phyloP scores from a whole-genome alignment of 164 flowering plant genomes.

The Chimonanthus salicifolius region DNA sequence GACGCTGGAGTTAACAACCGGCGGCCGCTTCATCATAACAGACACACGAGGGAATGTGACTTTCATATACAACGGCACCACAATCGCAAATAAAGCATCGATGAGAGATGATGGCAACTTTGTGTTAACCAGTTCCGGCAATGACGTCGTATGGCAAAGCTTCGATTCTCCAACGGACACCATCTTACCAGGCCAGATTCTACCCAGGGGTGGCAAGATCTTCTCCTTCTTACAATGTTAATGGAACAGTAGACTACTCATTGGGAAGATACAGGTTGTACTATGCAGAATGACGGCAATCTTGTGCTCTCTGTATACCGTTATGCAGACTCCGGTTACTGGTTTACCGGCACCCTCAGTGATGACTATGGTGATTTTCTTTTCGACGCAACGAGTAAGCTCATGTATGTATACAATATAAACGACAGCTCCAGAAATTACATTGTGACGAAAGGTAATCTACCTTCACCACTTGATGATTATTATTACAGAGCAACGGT shows the following conservation, averaged over 20 bases:
- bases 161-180: slow-evolving; percentile 28
- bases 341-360: slow-evolving; percentile 2
- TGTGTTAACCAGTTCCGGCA: slow-evolving; percentile 13
- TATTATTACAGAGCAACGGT: slow-evolving; percentile 23
- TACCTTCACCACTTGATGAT: slow-evolving; percentile 17
- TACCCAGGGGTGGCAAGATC: not conserved
- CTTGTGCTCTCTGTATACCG: slow-evolving; percentile 18
- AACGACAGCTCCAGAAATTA: not conserved
- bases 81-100: slow-evolving; percentile 9
- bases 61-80: slow-evolving; percentile 3
- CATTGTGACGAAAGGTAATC: not conserved
- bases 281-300: slow-evolving; percentile 24
- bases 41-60: slow-evolving; percentile 1
- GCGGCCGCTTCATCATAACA: slow-evolving; percentile 15
- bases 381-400: slow-evolving; percentile 5
- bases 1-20: slow-evolving; percentile 6
- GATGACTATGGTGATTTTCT: not conserved
- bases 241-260: slow-evolving; percentile 12
- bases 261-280: slow-evolving; percentile 21
- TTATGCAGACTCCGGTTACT: slow-evolving; percentile 20
- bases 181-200: slow-evolving; percentile 21
- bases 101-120: slow-evolving; percentile 28
- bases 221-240: slow-evolving; percentile 10
- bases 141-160: slow-evolving; percentile 19
- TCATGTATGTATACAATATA: slow-evolving; percentile 12